phyloP scores from a whole-genome alignment of 306 rosid genomes.

The Sesbania bispinosa region DNA sequence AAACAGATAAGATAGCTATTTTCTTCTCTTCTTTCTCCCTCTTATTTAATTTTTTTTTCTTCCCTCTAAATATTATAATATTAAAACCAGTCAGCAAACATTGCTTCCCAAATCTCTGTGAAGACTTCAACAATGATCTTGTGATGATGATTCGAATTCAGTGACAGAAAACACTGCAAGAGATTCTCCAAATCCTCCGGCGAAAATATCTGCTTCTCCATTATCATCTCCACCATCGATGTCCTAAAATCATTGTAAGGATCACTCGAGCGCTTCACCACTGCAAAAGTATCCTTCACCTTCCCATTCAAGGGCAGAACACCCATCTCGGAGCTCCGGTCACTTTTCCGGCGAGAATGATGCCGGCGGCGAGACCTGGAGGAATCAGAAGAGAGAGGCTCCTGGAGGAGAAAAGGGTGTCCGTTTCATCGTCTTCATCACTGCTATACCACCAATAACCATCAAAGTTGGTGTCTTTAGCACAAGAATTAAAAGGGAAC shows the following conservation, averaged over 20 bases:
- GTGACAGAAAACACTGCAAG: conserved; percentile 76
- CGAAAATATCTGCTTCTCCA: conserved; percentile 84
- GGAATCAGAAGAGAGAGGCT: conserved; percentile 76
- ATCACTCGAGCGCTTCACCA: conserved; percentile 89
- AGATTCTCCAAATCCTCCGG: conserved; percentile 74
- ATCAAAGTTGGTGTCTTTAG: conserved; percentile 47
- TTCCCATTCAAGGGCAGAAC: conserved; percentile 59
- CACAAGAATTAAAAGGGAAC: conserved; percentile 43
- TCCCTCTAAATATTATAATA: not conserved
- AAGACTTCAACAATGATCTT: conserved; percentile 77
- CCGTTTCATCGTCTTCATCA: conserved; percentile 73
- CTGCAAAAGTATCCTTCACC: conserved; percentile 83
- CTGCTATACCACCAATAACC: conserved; percentile 78
- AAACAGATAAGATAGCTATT: conserved; percentile 15
- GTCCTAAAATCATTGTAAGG: conserved; percentile 88
- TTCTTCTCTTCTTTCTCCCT: not conserved
- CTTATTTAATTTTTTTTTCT: not conserved
- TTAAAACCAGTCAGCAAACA: conserved; percentile 69
- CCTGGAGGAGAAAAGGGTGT: conserved; percentile 74
- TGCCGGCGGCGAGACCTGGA: conserved; percentile 46
- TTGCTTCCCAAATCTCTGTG: conserved; percentile 89
- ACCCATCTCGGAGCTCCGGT: conserved; percentile 50
- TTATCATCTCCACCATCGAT: conserved; percentile 94
- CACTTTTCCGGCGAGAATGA: conserved; percentile 33
- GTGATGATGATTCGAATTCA: conserved; percentile 75